Conservation (phyloP, 129 eudicot species). For the Scalesia atractyloides region DNA sequence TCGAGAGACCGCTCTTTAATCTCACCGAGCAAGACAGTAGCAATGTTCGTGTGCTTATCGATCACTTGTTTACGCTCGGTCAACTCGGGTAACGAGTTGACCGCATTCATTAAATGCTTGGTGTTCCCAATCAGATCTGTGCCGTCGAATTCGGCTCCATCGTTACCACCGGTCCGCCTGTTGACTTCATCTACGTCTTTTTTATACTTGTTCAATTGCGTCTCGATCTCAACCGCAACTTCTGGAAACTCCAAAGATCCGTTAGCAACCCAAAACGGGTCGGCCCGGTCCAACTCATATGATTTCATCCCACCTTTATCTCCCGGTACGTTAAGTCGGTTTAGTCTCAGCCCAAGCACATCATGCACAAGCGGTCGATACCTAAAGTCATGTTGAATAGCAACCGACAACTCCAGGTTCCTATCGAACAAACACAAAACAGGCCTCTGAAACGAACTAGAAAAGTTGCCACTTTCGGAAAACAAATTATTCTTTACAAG, state of each 20-base stretch:
- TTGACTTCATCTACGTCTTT: conserved; percentile 92
- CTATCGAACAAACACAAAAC: conserved; percentile 82
- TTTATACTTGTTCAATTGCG: conserved; percentile 79
- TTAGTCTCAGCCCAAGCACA: conserved; percentile 85
- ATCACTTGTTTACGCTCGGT: conserved; percentile 86
- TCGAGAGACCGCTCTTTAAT: conserved; percentile 89
- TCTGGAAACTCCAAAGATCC: conserved; percentile 90
- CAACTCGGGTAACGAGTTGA: conserved; percentile 80
- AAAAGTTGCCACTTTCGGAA: conserved; percentile 71
- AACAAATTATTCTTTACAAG: conserved; percentile 84
- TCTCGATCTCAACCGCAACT: conserved; percentile 92
- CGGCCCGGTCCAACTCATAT: conserved; percentile 73
- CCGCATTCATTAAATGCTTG: conserved; percentile 87
- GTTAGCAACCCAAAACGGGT: conserved; percentile 86
- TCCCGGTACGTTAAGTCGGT: conserved; percentile 76
- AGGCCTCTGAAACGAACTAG: conserved; percentile 74
- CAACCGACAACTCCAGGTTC: conserved; percentile 84
- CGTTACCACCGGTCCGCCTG: conserved; percentile 72
- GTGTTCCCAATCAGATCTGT: conserved; percentile 88
- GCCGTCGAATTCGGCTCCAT: conserved; percentile 87
- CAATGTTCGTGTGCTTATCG: conserved; percentile 94
- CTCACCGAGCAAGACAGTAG: conserved; percentile 82
- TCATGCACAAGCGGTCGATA: conserved; percentile 94
- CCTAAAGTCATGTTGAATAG: conserved; percentile 92
- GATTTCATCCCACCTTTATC: conserved; percentile 86